Percentiles rank a stretch among this genome's conserved stretches.
Conservation (phyloP, 2,329 filamentous ascomycete species). For the Scleromitrula shiraiana region DNA sequence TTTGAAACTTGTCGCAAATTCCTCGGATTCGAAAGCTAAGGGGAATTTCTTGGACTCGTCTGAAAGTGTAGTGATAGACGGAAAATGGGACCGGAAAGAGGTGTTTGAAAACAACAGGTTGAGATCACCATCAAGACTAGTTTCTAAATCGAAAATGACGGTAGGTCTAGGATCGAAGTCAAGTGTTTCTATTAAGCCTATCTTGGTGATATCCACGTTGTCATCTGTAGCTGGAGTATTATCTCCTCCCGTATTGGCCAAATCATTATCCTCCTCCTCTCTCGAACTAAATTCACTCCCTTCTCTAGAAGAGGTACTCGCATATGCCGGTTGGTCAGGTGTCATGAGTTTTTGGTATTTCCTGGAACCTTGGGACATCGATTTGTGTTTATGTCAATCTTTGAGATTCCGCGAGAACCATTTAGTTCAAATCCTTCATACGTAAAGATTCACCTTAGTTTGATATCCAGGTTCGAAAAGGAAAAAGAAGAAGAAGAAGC, state of each 20-base stretch:
- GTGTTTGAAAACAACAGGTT: constrained; percentile 56
- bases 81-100: background rate
- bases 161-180: constrained; percentile 68
- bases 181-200: constrained; percentile 45
- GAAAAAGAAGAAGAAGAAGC: background rate
- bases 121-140: constrained; percentile 34
- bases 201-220: background rate
- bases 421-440: background rate
- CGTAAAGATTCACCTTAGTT: background rate
- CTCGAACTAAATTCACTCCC: background rate
- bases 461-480: background rate
- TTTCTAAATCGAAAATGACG: constrained; percentile 53
- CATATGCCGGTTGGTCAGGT: constrained; percentile 2
- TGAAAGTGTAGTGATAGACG: background rate
- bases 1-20: background rate
- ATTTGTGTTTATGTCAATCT: background rate
- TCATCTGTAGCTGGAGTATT: background rate
- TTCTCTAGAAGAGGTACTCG: background rate
- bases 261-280: constrained; percentile 3
- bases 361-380: background rate
- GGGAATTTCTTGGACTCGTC: background rate
- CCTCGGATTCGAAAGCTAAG: background rate
- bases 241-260: background rate
- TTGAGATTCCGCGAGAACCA: background rate
- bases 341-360: constrained; percentile 9